Evolutionary conservation across 495 filamentous ascomycete species (phyloP).

Genomic region (Neurospora sp.): DNA sequence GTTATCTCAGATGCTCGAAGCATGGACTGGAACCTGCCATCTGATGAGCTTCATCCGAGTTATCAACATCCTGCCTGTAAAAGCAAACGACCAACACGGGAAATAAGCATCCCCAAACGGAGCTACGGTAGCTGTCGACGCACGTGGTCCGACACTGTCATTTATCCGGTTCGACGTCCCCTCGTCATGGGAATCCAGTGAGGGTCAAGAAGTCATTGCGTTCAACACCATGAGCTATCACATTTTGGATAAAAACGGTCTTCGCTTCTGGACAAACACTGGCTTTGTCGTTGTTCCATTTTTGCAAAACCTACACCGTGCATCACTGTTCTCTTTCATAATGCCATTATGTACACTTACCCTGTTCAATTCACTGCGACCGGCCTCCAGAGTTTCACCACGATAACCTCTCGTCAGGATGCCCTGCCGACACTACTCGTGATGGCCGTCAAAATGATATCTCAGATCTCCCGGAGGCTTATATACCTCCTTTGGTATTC

Average conservation of each 20-base stretch:
- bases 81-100: not conserved
- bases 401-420: not conserved
- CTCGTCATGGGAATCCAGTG: not conserved
- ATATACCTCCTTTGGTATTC: not conserved
- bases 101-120: not conserved
- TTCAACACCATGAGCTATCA: not conserved
- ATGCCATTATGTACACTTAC: not conserved
- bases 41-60: not conserved
- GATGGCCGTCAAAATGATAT: not conserved
- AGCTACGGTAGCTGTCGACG: not conserved
- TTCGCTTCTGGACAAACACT: not conserved
- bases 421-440: not conserved
- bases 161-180: not conserved
- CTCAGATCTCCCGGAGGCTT: not conserved
- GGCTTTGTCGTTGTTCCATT: not conserved
- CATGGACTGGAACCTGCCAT: not conserved
- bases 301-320: not conserved
- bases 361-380: not conserved
- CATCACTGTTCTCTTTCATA: not conserved
- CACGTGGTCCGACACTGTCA: not conserved
- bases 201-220: not conserved
- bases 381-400: not conserved
- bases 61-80: not conserved
- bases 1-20: not conserved
- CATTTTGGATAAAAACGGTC: not conserved